phyloP scores from a whole-genome alignment of 768 basidiomycete species.

The Suillus brevipes region DNA sequence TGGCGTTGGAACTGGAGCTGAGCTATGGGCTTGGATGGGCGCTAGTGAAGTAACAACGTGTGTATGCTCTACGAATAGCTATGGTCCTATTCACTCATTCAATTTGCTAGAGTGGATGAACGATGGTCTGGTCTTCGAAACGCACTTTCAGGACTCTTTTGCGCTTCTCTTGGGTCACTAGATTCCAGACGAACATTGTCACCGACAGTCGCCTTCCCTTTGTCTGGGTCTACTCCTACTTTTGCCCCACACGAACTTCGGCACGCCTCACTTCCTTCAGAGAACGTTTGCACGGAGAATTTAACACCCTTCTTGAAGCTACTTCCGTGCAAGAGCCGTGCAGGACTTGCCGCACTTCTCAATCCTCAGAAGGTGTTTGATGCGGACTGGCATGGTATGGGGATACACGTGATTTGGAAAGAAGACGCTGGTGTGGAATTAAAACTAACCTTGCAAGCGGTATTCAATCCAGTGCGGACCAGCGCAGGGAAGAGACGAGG shows the following conservation, averaged over 20 bases:
- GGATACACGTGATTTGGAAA: slow-evolving; percentile 71
- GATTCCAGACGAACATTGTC: slow-evolving; percentile 76
- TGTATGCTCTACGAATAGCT: slow-evolving; percentile 6
- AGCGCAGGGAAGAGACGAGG: slow-evolving; percentile 56
- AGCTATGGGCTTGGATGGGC: slow-evolving; percentile 93
- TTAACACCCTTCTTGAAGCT: slow-evolving; percentile 95
- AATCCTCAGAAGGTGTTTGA: slow-evolving; percentile 87
- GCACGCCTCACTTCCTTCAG: slow-evolving; percentile 77
- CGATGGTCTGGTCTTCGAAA: slow-evolving; percentile 88
- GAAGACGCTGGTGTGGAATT: slow-evolving; percentile 61
- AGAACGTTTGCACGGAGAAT: slow-evolving; percentile 96
- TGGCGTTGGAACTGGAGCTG: slow-evolving; percentile 82
- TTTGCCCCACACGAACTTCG: slow-evolving; percentile 54
- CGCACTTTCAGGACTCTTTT: slow-evolving; percentile 90
- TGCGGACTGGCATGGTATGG: slow-evolving; percentile 89
- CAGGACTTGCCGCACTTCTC: slow-evolving; percentile 80
- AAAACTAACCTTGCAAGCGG: slow-evolving; percentile 68
- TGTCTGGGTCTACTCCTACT: slow-evolving; percentile 55
- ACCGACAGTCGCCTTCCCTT: slow-evolving; percentile 61
- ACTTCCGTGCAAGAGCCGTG: slow-evolving; percentile 86
- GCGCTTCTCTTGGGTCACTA: slow-evolving; percentile 82
- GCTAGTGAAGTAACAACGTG: slow-evolving; percentile 55
- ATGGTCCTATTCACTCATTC: slow-evolving; percentile 9
- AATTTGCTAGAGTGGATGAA: slow-evolving; percentile 55
- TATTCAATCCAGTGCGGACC: slow-evolving; percentile 73